These are phyloP conservation scores for Iris pallida DNA, from an alignment of 116 monocot genomes.

Conservation along the genomic window DNA sequence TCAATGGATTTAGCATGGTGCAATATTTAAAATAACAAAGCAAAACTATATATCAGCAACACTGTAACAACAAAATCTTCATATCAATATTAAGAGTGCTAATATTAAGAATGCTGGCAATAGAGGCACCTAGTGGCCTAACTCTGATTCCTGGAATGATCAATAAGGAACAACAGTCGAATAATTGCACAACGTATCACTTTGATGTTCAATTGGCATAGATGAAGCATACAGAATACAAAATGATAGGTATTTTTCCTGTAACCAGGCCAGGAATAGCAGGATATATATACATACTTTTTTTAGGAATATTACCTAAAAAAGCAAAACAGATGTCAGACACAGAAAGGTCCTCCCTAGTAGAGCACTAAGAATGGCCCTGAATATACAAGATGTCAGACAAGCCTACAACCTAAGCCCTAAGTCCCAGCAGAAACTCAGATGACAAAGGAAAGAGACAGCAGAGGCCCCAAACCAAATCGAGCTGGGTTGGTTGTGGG, in stretches of 20 bases:
- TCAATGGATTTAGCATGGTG: too few relatives aligned
- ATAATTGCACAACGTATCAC: too few relatives aligned
- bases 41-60: too few relatives aligned
- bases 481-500: neutral
- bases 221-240: neutral
- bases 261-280: neutral
- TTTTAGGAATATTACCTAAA: neutral
- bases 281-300: neutral
- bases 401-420: too few relatives aligned
- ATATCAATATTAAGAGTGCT: too few relatives aligned
- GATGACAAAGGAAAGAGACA: neutral
- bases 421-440: neutral
- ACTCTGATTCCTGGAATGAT: too few relatives aligned
- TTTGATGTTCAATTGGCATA: too few relatives aligned
- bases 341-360: neutral
- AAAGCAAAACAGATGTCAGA: neutral
- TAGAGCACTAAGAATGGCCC: neutral
- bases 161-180: too few relatives aligned
- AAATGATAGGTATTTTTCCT: neutral
- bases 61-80: too few relatives aligned
- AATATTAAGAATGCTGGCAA: too few relatives aligned
- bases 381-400: conserved; percentile 11
- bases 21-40: too few relatives aligned
- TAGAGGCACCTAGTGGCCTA: too few relatives aligned
- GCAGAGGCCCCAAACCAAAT: neutral